Evolutionary conservation across 371 early-diverging fungal species (phyloP), one percentile per base, ranked within the genome.

Genomic region (Funneliformis caledonium): DNA sequence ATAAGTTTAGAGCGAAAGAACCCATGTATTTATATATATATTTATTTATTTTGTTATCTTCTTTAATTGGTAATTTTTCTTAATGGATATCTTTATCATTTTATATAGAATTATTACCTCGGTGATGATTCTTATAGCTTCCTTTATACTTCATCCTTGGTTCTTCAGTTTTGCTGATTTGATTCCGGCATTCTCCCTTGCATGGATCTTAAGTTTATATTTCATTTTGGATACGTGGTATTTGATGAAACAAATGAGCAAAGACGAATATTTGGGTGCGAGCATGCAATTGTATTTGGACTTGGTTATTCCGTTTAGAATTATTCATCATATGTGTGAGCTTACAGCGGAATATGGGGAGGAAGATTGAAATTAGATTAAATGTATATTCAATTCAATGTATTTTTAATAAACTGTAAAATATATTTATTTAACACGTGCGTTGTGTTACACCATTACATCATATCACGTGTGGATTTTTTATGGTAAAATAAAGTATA

Each of bases 301-400:
- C 70, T 61, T 79, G 11, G 14, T 79, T 31, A 61, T 70, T 33
- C 80, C 80, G 42, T 72, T 79, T 42, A 68, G 45, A 70, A 68
- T 31, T 26, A 43, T 79, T 11, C 80, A 79, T 60, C 80, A 79
- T 70, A 69, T 79, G 16, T 70, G 80, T 60, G 80, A 79, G 11
- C 12, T 79, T 42, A 37, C 70, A 3, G 80, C 69, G 33, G 65
- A 77, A 50, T 72, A 14, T 26, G 33, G 33, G 6, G 64, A 64
- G 22, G 64, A 64, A 8, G 56, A 56, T 56, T 56, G 7, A 56
- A 37, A 37, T 37, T 37, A 56, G 56, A 56, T 56, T 19, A 37
- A 37, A 37, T 37, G 37, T 37, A 37, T 37, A 37, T 37, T 37
- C 37, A 37, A 37, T 37, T 37, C 3, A 26, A 14, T 50, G 16